Evolutionary conservation across 495 filamentous ascomycete genomes (phyloP).

Genomic region (Hypoxylon trugodes): DNA sequence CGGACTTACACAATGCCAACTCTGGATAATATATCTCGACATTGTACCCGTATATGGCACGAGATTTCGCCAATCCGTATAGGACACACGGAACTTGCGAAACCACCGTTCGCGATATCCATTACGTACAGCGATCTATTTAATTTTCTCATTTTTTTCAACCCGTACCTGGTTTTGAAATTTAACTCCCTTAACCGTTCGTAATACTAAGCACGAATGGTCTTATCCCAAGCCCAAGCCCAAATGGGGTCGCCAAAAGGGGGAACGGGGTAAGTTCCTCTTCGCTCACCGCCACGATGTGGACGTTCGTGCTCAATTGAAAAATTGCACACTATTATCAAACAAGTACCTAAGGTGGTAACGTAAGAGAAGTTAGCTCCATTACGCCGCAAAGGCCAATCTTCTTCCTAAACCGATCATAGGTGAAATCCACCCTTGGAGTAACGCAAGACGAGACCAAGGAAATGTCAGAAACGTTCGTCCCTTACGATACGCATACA

Average conservation of each 20-base stretch:
- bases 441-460: no score
- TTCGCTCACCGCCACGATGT: slow-evolving; percentile 15
- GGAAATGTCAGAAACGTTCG: no score
- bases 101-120: slow-evolving; percentile 1
- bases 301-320: no score
- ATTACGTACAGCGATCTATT: slow-evolving; percentile 20
- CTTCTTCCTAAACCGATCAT: background rate
- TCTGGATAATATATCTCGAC: slow-evolving; percentile 24
- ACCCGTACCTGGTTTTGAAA: slow-evolving; percentile 3
- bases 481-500: no score
- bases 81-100: slow-evolving; percentile 7
- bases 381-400: slow-evolving; percentile 9
- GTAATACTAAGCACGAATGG: no score
- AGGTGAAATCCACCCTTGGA: slow-evolving; percentile 6
- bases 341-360: slow-evolving; percentile 4
- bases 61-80: slow-evolving; percentile 32
- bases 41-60: slow-evolving; percentile 23
- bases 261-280: background rate
- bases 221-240: no score
- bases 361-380: slow-evolving; percentile 9
- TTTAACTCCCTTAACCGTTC: no score
- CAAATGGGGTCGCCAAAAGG: background rate
- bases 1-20: slow-evolving; percentile 7
- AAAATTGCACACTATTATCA: no score
- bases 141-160: background rate